These are phyloP conservation scores for Trichosanthes cucumerina DNA, from an alignment of 306 rosid species.

Conservation along the genomic window DNA sequence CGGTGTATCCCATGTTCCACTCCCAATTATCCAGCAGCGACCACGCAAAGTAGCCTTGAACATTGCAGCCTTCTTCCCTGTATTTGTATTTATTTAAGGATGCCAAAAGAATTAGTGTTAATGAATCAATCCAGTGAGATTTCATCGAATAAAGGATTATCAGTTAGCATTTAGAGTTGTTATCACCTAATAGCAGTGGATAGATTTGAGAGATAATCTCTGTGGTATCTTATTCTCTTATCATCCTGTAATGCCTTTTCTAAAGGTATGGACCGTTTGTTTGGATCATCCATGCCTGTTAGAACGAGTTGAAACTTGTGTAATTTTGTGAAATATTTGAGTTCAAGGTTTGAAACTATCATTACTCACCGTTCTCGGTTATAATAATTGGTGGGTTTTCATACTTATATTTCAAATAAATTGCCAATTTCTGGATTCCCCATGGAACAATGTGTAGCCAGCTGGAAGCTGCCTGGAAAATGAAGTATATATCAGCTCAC, in stretches of 20 bases:
- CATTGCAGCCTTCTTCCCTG: conserved; percentile 74
- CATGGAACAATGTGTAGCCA: conserved; percentile 91
- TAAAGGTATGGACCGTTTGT: conserved; percentile 29
- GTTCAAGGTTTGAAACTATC: background rate
- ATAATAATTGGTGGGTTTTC: conserved; percentile 57
- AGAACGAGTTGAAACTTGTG: background rate
- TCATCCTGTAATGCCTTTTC: conserved; percentile 55
- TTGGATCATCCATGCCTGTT: conserved; percentile 88
- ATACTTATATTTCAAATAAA: conserved; percentile 52
- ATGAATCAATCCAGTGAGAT: background rate
- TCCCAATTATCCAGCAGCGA: conserved; percentile 96
- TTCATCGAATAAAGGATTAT: background rate
- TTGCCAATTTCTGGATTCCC: conserved; percentile 72
- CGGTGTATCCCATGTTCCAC: conserved; percentile 83
- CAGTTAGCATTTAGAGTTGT: background rate
- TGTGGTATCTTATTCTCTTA: conserved; percentile 65
- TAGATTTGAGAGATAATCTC: conserved; percentile 81
- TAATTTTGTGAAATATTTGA: background rate
- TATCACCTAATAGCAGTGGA: conserved; percentile 79
- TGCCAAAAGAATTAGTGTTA: background rate
- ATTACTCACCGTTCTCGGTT: conserved; percentile 70
- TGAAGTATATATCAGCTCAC: conserved; percentile 8
- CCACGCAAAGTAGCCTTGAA: conserved; percentile 85
- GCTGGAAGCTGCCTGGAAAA: conserved; percentile 66
- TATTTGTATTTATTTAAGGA: conserved; percentile 20